Base-by-base conservation (phyloP, 2,329 filamentous ascomycete genomes). In the Boeremia exigua region DNA sequence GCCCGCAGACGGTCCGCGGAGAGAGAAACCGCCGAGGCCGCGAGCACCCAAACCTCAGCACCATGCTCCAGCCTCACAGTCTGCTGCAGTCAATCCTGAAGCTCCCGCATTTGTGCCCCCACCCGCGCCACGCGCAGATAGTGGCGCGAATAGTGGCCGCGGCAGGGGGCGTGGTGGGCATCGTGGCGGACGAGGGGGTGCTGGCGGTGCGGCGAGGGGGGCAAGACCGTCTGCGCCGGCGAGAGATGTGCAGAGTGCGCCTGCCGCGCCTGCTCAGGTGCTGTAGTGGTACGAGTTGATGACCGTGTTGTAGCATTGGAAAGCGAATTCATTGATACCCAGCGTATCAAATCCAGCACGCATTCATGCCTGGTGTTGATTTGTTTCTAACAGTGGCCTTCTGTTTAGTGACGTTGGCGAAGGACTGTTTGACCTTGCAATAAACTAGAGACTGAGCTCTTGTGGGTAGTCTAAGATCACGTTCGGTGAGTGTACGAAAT, bases 101-200 rank as follows among this genome's bases (percentile, higher is more conserved):
- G 29, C 52, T 1, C 36, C 47, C 25, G 43, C 32, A 6, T 54
- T 48, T 12, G 19, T 37, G 1, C 40, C 53, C 3, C 34, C 40
- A 1, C n/a, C 42, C 5, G 36, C 12, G 5, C 23, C 39, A 2
- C 46, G 40, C 14, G 40, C 15, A 1, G 47, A 55, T 10, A 14
- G 29, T 7, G 42, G 9, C 29, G n/a, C 23, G n/a, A 38, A 40
- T 6, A 29, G 36, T 27, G 15, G 17, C 12, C 53, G 53, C 8
- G 37, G 27, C 2, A 56, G 58, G 49, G 60, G 62, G 2, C 63
- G 63, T 34, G 62, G 62, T 9, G 60, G 59, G 2, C 58, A 62
- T 36, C 61, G 68, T 2, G 66, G 62, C 10, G 59, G 61, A 19
- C 50, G 66, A 15, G 67, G 68, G 46, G 66, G 67, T 17, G 58